A percentile compares a stretch with the other conserved stretches of the same genome.
These are phyloP conservation scores for Amaranthus cruentus DNA, from an alignment of 148 eudicot species.

Conservation along the genomic window DNA sequence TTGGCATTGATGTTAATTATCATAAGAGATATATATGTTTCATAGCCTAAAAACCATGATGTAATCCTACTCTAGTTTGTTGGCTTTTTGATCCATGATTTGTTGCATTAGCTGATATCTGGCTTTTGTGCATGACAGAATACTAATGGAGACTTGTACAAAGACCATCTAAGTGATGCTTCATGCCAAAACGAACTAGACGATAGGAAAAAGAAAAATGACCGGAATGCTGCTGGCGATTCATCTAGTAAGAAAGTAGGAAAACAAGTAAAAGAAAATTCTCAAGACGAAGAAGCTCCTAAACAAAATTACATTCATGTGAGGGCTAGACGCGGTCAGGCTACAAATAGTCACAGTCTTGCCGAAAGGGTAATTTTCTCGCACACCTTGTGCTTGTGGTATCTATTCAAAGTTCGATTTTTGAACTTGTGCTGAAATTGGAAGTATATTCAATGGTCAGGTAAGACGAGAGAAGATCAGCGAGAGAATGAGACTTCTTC, in stretches of 20 bases:
- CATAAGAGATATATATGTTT: no score
- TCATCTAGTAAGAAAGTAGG: conserved; percentile 45
- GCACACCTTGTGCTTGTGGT: conserved; percentile 2
- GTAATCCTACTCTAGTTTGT: background rate
- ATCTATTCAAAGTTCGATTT: background rate
- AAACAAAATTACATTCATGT: conserved; percentile 84
- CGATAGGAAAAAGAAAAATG: conserved; percentile 50
- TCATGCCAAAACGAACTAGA: conserved; percentile 51
- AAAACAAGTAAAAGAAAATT: conserved; percentile 57
- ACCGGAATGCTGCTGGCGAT: conserved; percentile 32
- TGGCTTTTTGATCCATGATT: background rate
- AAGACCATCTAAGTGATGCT: conserved; percentile 43
- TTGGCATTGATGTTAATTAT: no score
- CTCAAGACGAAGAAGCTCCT: conserved; percentile 47
- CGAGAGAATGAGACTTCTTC: conserved; percentile 94
- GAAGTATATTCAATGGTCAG: conserved; percentile 29
- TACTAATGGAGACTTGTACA: conserved; percentile 42
- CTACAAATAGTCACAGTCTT: conserved; percentile 95
- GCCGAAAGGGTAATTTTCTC: conserved; percentile 79
- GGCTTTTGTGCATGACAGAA: conserved; percentile 35
- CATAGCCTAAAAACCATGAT: no score
- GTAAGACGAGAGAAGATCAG: conserved; percentile 92
- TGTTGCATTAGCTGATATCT: conserved; percentile 15
- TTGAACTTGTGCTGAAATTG: conserved; percentile 16
- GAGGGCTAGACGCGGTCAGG: conserved; percentile 95